Evolutionary conservation across 192 early-diverging fungal species (phyloP).

Genomic region (Funneliformis geosporum): DNA sequence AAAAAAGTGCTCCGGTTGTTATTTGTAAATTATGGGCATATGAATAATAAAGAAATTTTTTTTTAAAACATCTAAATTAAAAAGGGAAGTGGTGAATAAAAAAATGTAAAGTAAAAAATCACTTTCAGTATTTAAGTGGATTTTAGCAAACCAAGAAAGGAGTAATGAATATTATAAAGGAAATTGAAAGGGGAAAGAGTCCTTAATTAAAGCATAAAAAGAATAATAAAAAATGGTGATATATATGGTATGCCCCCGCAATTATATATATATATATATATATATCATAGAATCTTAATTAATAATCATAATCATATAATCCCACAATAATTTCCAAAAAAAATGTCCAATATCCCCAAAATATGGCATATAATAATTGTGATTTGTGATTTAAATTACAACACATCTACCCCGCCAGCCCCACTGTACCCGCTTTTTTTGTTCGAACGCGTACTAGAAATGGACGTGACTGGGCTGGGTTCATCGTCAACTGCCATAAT

Average conservation of each 20-base stretch:
- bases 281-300: background rate
- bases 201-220: background rate
- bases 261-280: background rate
- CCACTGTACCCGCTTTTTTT: constrained; percentile 30
- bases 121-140: background rate
- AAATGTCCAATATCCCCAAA: constrained; percentile 19
- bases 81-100: background rate
- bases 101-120: background rate
- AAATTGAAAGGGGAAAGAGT: constrained; percentile 2
- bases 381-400: constrained; percentile 8
- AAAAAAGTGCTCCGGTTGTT: constrained; percentile 19
- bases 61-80: background rate
- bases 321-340: constrained; percentile 26
- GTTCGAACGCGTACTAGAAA: background rate
- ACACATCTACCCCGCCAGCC: constrained; percentile 32
- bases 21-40: constrained; percentile 10
- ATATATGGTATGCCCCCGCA: background rate
- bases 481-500: constrained; percentile 20
- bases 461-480: no score
- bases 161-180: background rate
- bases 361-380: constrained; percentile 44
- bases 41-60: constrained; percentile 17
- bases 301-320: background rate
- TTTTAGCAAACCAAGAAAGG: constrained; percentile 13
- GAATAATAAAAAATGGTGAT: background rate